Evolutionary conservation across 306 rosid species (phyloP), one percentile per base, ranked within the genome.

Genomic region (Fragaria ananassa): DNA sequence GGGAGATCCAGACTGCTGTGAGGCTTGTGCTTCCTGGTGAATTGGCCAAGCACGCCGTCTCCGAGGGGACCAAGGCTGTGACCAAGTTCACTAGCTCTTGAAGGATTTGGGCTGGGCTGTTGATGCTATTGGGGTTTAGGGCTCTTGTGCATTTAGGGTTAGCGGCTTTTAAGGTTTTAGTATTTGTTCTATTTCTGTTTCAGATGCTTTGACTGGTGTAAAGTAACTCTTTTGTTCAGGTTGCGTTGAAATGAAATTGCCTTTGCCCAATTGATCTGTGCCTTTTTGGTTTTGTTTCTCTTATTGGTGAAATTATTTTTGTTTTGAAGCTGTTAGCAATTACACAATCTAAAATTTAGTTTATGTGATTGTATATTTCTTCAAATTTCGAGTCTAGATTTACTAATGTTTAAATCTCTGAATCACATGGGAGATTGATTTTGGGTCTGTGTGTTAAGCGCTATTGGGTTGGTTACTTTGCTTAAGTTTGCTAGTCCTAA

Each of bases 1-100:
- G 97, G 78, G 97, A 91, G 84, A 91, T 91, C 76, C 93, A 91
- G 70, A 89, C 93, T 0, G 97, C 97, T 0, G 97, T 91, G 0
- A 76, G 97, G 46, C 85, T 91, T 35, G 97, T 91, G 21, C 84
- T 91, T 15, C 97, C 93, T 4, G 97, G 97, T 1, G 97, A 91
- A 66, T 76, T 91, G 46, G 97, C 94, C 34, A 91, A 91, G 49
- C 97, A 91, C 65, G 97, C 94, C 0, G 97, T 89, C 0, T 91
- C 97, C 0, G 97, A 91, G 67, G 97, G 97, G 0, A 91, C 94
- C 1, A 91, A 91, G 82, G 97, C 94, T 0, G 92, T 91, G 0
- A 88, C 94, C 13, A 91, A 89, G 77, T 91, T 91, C 44, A 89
- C 94, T 0, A 89, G 94, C 47, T 88, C 92, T 75, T 89, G 42